phyloP scores from a whole-genome alignment of 306 rosid genomes.

The Senna siamea region DNA sequence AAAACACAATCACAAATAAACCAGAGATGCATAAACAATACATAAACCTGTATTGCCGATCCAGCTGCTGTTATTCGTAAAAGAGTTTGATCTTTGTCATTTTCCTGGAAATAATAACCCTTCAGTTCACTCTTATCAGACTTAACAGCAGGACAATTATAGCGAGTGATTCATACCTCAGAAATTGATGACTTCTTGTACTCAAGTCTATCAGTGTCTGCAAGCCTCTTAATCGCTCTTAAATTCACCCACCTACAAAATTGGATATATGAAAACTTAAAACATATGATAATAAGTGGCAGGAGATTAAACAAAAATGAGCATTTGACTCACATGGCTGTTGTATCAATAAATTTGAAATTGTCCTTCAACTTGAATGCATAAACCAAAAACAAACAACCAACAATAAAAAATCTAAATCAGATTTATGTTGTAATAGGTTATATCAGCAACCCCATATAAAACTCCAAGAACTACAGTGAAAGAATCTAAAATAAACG shows the following conservation, averaged over 20 bases:
- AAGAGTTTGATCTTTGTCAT: constrained; percentile 45
- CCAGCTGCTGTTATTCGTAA: constrained; percentile 51
- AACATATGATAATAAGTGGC: constrained; percentile 21
- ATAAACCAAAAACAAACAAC: constrained; percentile 34
- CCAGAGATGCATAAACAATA: constrained; percentile 14
- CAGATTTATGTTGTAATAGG: background rate
- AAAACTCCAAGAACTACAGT: constrained; percentile 15
- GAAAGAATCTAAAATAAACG: background rate
- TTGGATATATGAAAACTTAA: constrained; percentile 13
- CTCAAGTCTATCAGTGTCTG: constrained; percentile 52
- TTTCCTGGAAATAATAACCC: constrained; percentile 44
- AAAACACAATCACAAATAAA: constrained; percentile 12
- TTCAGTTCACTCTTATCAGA: constrained; percentile 38
- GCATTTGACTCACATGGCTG: constrained; percentile 62
- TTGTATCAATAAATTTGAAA: constrained; percentile 68
- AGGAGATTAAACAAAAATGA: constrained; percentile 19
- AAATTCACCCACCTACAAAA: constrained; percentile 68
- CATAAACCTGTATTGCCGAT: constrained; percentile 53
- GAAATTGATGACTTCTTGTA: constrained; percentile 39
- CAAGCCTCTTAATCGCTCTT: constrained; percentile 60
- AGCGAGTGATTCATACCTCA: constrained; percentile 50
- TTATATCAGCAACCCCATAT: constrained; percentile 15
- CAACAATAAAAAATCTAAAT: constrained; percentile 26
- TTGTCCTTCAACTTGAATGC: constrained; percentile 51
- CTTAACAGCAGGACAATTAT: constrained; percentile 2